A percentile compares a stretch with the other conserved stretches of the same genome.
phyloP scores from a whole-genome alignment of 139 green algal genomes.

The Chlorella sp. region DNA sequence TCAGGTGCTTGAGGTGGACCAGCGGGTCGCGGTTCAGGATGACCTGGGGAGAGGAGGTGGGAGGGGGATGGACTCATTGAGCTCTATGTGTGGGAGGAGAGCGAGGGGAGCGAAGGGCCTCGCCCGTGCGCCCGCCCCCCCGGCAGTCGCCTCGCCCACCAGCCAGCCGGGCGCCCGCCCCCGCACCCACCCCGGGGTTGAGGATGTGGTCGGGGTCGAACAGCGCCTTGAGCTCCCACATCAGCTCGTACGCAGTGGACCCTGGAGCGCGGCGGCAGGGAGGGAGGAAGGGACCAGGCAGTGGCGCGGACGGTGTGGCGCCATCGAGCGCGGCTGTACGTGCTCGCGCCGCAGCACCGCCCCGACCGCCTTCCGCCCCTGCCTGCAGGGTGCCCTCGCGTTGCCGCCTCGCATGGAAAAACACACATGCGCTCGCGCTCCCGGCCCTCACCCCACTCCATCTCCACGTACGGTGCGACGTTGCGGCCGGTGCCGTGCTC shows the following conservation, averaged over 20 bases:
- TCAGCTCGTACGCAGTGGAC: slow-evolving; percentile 90
- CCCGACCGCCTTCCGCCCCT: too few species aligned
- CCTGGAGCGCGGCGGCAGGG: slow-evolving; percentile 31
- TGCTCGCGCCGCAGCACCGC: too few species aligned
- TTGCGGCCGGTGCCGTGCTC: slow-evolving; percentile 96
- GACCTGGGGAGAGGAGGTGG: slow-evolving; percentile 21
- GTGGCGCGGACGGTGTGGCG: too few species aligned
- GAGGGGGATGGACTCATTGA: background rate
- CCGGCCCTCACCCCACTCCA: slow-evolving; percentile 84
- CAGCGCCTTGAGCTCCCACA: slow-evolving; percentile 97
- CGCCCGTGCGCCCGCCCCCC: background rate
- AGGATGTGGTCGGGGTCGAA: slow-evolving; percentile 93
- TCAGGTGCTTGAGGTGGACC: too few species aligned
- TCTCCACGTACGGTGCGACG: slow-evolving; percentile 96
- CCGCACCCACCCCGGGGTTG: slow-evolving; percentile 80
- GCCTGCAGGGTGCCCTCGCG: too few species aligned
- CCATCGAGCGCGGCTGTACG: too few species aligned
- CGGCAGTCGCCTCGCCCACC: background rate
- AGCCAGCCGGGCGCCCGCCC: background rate
- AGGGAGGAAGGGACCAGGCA: too few species aligned
- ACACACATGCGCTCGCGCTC: too few species aligned
- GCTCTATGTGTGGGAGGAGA: background rate
- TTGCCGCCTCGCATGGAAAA: too few species aligned
- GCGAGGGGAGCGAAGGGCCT: background rate
- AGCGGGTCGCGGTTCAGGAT: slow-evolving; percentile 30